Evolutionary conservation across 768 basidiomycete species (phyloP).

Genomic region (Lentinula sp.): DNA sequence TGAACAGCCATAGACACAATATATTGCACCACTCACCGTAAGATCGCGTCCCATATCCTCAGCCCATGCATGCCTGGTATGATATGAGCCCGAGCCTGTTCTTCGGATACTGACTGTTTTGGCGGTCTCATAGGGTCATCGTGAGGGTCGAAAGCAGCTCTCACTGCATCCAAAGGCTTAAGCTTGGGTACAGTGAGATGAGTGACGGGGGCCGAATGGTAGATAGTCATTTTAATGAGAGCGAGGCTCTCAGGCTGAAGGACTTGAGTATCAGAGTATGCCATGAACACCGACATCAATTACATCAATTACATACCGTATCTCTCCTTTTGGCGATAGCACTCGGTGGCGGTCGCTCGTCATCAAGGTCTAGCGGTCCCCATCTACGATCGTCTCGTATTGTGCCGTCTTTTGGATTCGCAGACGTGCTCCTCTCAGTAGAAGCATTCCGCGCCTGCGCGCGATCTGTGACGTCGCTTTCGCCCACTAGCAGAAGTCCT

Average conservation of each 20-base stretch:
- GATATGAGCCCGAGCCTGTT: slow-evolving; percentile 36
- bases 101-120: slow-evolving; percentile 50
- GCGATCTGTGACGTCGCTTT: slow-evolving; percentile 3
- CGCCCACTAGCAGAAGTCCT: slow-evolving; percentile 25
- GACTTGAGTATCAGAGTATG: not conserved
- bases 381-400: slow-evolving; percentile 37
- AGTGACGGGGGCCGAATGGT: slow-evolving; percentile 48
- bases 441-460: slow-evolving; percentile 5
- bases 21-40: slow-evolving; percentile 29
- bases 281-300: not conserved
- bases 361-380: slow-evolving; percentile 55
- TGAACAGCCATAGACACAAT: not conserved
- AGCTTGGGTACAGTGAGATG: slow-evolving; percentile 46
- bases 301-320: slow-evolving; percentile 34
- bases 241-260: slow-evolving; percentile 47
- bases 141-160: slow-evolving; percentile 43
- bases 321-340: slow-evolving; percentile 69
- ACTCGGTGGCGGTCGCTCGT: slow-evolving; percentile 64
- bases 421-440: slow-evolving; percentile 8
- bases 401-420: slow-evolving; percentile 13
- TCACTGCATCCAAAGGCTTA: slow-evolving; percentile 35
- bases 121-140: slow-evolving; percentile 41
- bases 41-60: slow-evolving; percentile 46
- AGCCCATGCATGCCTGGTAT: slow-evolving; percentile 44
- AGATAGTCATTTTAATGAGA: slow-evolving; percentile 49